Conservation (phyloP, 345 rosid genomes). For the Draba incana region DNA sequence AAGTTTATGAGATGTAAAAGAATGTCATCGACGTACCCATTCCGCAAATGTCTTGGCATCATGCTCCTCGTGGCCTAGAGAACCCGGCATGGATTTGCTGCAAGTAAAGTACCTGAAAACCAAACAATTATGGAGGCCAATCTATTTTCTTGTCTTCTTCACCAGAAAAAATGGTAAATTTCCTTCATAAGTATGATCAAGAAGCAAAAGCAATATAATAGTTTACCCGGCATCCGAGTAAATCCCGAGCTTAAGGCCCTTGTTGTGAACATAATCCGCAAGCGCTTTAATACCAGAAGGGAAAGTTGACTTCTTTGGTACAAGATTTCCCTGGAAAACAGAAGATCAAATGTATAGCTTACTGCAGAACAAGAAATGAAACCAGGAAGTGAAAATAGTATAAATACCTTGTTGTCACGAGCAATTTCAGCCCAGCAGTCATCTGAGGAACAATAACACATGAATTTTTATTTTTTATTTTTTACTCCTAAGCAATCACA, state of each 20-base stretch:
- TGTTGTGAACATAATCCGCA: constrained; percentile 80
- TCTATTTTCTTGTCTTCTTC: constrained; percentile 11
- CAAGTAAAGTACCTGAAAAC: constrained; percentile 74
- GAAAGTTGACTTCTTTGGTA: constrained; percentile 63
- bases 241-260: constrained; percentile 91
- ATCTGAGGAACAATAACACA: constrained; percentile 47
- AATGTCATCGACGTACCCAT: constrained; percentile 58
- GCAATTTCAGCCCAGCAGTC: constrained; percentile 94
- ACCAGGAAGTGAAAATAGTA: background rate
- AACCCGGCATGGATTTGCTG: constrained; percentile 90
- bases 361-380: constrained; percentile 6
- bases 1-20: constrained; percentile 1
- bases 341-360: background rate
- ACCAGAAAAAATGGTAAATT: background rate
- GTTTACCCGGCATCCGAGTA: constrained; percentile 89
- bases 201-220: background rate
- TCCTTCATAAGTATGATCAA: background rate
- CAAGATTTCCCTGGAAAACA: constrained; percentile 63
- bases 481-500: constrained; percentile 1
- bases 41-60: constrained; percentile 91
- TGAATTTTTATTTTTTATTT: background rate
- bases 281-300: constrained; percentile 85
- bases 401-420: constrained; percentile 70
- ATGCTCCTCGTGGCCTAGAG: constrained; percentile 81
- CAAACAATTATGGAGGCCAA: background rate